Evolutionary conservation across 2,329 filamentous ascomycete genomes (phyloP).

Genomic region (Fusarium liriodendri): DNA sequence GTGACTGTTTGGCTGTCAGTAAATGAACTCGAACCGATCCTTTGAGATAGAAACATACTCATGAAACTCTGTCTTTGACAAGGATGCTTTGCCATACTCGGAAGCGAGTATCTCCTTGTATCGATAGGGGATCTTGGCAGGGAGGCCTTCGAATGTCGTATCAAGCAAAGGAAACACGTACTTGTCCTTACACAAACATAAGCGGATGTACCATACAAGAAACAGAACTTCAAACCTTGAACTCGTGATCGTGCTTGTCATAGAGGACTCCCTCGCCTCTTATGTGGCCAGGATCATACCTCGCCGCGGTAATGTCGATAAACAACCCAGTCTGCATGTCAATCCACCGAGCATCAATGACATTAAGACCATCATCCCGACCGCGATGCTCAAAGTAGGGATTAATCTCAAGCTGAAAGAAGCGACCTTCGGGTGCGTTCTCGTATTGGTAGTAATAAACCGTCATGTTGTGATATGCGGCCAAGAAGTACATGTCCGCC

Average conservation of each 20-base stretch:
- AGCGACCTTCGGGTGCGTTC: constrained; percentile 50
- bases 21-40: background rate
- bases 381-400: constrained; percentile 54
- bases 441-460: constrained; percentile 57
- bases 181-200: constrained; percentile 53
- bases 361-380: constrained; percentile 53
- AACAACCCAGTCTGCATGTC: constrained; percentile 59
- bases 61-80: constrained; percentile 63
- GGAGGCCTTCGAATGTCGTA: constrained; percentile 74
- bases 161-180: constrained; percentile 77
- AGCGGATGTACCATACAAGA: too few species aligned
- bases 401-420: constrained; percentile 63
- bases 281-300: constrained; percentile 59
- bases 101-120: constrained; percentile 69
- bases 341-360: constrained; percentile 62
- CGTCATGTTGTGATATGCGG: constrained; percentile 73
- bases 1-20: constrained; percentile 49
- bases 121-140: constrained; percentile 73
- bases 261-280: constrained; percentile 58
- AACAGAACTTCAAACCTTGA: constrained; percentile 50
- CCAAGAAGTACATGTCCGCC: constrained; percentile 73
- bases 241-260: constrained; percentile 64
- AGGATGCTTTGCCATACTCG: constrained; percentile 66
- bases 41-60: constrained; percentile 53
- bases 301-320: constrained; percentile 63